Conservation (phyloP, 495 filamentous ascomycete species). For the Aspergillus haitiensis region DNA sequence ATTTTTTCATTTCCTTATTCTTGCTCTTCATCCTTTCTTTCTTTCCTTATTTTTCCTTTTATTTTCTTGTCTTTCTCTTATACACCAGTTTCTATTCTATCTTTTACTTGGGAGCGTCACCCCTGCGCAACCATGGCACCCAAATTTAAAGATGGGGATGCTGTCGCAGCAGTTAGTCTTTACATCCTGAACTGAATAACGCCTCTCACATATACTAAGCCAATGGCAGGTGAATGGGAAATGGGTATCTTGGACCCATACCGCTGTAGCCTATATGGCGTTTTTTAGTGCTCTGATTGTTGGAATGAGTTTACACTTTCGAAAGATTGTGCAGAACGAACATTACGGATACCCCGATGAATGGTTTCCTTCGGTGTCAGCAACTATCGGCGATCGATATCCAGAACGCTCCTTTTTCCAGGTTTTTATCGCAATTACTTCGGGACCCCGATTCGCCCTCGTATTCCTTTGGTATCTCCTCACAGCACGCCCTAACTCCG, state of each 20-base stretch:
- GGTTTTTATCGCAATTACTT: conserved; percentile 94
- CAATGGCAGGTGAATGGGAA: conserved; percentile 70
- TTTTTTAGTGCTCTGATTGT: conserved; percentile 89
- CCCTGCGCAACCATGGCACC: conserved; percentile 63
- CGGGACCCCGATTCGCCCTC: conserved; percentile 87
- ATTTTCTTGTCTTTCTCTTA: conserved; percentile 21
- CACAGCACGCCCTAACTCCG: conserved; percentile 70
- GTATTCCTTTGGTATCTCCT: conserved; percentile 92
- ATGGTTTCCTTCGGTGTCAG: conserved; percentile 98
- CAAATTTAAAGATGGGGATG: conserved; percentile 86
- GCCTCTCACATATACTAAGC: conserved; percentile 7
- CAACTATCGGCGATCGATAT: conserved; percentile 98
- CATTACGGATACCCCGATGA: conserved; percentile 95
- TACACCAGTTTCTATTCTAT: conserved; percentile 14
- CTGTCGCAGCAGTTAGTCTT: conserved; percentile 66
- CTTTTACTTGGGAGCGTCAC: conserved; percentile 13
- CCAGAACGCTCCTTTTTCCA: conserved; percentile 96
- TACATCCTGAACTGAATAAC: conserved; percentile 10
- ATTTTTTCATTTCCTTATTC: conserved; percentile 21
- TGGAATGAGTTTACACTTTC: conserved; percentile 83
- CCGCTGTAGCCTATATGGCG: conserved; percentile 78
- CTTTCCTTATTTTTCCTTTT: conserved; percentile 21
- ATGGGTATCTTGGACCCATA: conserved; percentile 92
- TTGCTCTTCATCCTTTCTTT: conserved; percentile 28
- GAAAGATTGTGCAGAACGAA: conserved; percentile 97